A percentile compares a stretch with the other conserved stretches of the same genome.
Evolutionary conservation across 2,329 filamentous ascomycete genomes (phyloP).

Genomic region (Verticillium dahliae): DNA sequence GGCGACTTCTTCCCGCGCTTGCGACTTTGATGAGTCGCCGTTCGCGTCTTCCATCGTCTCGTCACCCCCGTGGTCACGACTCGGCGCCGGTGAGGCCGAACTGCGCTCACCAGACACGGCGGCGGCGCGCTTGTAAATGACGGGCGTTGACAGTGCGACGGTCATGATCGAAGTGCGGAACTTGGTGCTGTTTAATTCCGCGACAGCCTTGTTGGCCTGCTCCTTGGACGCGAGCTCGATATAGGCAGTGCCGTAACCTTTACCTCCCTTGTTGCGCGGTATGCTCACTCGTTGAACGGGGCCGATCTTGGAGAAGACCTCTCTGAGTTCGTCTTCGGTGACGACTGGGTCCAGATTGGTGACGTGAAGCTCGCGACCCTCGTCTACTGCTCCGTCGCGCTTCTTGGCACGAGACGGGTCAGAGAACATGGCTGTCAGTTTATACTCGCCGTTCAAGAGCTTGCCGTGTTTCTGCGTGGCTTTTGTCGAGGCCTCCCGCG

Average conservation of each 20-base stretch:
- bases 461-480: constrained; percentile 70
- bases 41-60: constrained; percentile 11
- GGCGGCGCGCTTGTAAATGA: constrained; percentile 50
- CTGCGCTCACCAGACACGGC: constrained; percentile 24
- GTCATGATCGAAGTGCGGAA: constrained; percentile 61
- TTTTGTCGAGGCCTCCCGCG: constrained; percentile 57
- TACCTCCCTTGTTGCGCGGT: constrained; percentile 59
- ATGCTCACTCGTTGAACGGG: constrained; percentile 67
- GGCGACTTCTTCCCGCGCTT: constrained; percentile 40
- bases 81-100: constrained; percentile 27
- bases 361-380: constrained; percentile 81
- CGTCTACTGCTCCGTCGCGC: constrained; percentile 73
- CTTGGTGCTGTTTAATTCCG: constrained; percentile 64
- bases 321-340: constrained; percentile 61
- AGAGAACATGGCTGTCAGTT: constrained; percentile 74
- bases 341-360: constrained; percentile 58
- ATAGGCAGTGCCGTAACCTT: constrained; percentile 73
- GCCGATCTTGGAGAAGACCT: constrained; percentile 70
- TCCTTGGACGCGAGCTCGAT: constrained; percentile 68
- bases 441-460: constrained; percentile 60
- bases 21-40: constrained; percentile 15
- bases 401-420: constrained; percentile 73
- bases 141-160: constrained; percentile 54
- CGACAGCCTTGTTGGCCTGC: constrained; percentile 58
- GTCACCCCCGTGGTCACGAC: constrained; percentile 23